These are phyloP conservation scores for Dalbergia cultrata DNA, from an alignment of 306 rosid genomes.

Conservation along the genomic window DNA sequence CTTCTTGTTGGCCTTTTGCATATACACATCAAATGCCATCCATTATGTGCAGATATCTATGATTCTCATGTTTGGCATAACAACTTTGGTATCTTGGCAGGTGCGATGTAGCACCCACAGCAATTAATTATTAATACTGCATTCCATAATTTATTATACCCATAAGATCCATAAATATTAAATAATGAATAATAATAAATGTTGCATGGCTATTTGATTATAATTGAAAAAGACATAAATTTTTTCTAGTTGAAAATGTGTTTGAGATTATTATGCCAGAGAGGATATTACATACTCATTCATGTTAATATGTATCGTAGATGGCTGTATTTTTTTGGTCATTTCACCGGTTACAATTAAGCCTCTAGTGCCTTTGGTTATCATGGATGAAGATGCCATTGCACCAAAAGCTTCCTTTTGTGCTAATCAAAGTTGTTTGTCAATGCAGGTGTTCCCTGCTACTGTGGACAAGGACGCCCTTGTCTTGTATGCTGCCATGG, in stretches of 20 bases:
- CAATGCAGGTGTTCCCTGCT: conserved; percentile 62
- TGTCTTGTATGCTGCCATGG: conserved; percentile 77
- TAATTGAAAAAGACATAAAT: too few species aligned
- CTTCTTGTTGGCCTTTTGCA: neutral
- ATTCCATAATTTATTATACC: too few species aligned
- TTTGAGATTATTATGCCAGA: neutral
- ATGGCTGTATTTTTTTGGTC: neutral
- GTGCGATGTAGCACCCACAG: neutral
- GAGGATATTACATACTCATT: neutral
- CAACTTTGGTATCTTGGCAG: neutral
- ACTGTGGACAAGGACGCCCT: conserved; percentile 63
- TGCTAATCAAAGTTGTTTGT: conserved; percentile 35
- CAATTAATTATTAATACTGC: too few species aligned
- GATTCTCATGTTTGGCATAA: neutral
- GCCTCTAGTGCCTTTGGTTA: too few species aligned
- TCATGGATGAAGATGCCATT: conserved; percentile 13
- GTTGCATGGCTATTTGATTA: too few species aligned
- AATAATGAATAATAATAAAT: too few species aligned
- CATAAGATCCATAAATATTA: too few species aligned
- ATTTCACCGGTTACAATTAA: neutral
- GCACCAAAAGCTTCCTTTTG: neutral
- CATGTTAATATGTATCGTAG: neutral
- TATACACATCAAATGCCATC: neutral
- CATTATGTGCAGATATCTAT: neutral
- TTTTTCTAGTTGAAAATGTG: too few species aligned